Conservation (phyloP, 2,329 filamentous ascomycete genomes). For the Pseudogymnoascus sp. region DNA sequence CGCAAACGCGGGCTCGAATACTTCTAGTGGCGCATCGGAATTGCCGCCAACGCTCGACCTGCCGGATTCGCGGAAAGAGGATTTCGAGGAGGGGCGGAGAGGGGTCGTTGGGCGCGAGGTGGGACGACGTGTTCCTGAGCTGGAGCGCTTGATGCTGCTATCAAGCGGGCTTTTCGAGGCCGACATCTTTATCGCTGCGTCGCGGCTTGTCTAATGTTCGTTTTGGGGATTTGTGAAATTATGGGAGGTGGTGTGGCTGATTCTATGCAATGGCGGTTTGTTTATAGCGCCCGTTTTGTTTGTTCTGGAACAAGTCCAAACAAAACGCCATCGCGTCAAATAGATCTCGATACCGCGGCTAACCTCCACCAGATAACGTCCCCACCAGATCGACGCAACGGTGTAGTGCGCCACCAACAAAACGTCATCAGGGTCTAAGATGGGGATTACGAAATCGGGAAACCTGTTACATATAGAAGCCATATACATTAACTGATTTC, state of each 20-base stretch:
- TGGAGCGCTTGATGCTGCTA: constrained; percentile 23
- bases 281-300: background rate
- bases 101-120: constrained; percentile 70
- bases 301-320: constrained; percentile 1
- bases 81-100: constrained; percentile 79
- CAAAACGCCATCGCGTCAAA: constrained; percentile 4
- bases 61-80: constrained; percentile 72
- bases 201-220: background rate
- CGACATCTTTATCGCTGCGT: constrained; percentile 10
- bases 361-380: constrained; percentile 2
- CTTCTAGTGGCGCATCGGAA: constrained; percentile 62
- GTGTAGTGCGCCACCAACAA: background rate
- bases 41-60: constrained; percentile 44
- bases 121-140: constrained; percentile 21
- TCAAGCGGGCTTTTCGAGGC: constrained; percentile 24
- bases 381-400: constrained; percentile 4
- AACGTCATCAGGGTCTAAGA: background rate
- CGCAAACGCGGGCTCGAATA: constrained; percentile 82
- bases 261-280: background rate
- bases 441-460: background rate
- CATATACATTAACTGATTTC: background rate
- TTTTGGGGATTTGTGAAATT: background rate
- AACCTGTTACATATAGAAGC: background rate
- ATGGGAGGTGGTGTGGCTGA: background rate
- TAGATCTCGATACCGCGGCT: background rate